phyloP scores from a whole-genome alignment of 2,329 filamentous ascomycete species.

The Aspergillus alliaceus region DNA sequence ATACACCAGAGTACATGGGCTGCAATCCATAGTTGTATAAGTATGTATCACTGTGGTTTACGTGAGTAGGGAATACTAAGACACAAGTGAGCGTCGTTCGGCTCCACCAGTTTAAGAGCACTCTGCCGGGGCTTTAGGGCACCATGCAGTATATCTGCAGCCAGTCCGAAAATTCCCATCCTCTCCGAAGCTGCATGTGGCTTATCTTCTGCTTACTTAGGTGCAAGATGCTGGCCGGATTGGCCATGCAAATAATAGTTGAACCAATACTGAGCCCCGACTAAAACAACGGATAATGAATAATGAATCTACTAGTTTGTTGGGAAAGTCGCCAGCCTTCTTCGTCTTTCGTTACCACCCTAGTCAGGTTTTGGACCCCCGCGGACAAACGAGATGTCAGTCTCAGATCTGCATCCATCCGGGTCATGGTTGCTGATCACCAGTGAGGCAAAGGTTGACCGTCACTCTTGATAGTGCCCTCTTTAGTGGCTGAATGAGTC shows the following conservation, averaged over 20 bases:
- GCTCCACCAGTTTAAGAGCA: background rate
- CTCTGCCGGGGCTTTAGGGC: constrained; percentile 12
- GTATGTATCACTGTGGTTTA: background rate
- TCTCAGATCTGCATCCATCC: constrained; percentile 13
- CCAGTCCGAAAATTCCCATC: constrained; percentile 14
- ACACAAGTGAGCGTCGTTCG: background rate
- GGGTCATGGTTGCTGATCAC: constrained; percentile 10
- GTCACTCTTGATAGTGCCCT: constrained; percentile 2
- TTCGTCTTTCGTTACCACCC: background rate
- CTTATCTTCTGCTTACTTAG: background rate
- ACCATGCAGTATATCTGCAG: constrained; percentile 16
- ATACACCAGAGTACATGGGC: no score
- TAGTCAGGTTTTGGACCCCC: background rate
- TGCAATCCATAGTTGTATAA: background rate
- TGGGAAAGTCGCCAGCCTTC: background rate
- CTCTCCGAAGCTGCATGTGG: constrained; percentile 12
- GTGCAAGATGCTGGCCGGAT: constrained; percentile 9
- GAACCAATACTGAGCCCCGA: background rate
- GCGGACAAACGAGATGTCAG: background rate
- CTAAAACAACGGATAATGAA: background rate
- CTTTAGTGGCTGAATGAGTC: background rate
- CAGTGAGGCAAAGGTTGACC: constrained; percentile 5
- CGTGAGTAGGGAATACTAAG: background rate
- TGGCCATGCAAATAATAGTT: background rate
- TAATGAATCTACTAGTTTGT: background rate